Evolutionary conservation across 2,329 filamentous ascomycete genomes (phyloP).

Genomic region (Trichoderma simmonsii): DNA sequence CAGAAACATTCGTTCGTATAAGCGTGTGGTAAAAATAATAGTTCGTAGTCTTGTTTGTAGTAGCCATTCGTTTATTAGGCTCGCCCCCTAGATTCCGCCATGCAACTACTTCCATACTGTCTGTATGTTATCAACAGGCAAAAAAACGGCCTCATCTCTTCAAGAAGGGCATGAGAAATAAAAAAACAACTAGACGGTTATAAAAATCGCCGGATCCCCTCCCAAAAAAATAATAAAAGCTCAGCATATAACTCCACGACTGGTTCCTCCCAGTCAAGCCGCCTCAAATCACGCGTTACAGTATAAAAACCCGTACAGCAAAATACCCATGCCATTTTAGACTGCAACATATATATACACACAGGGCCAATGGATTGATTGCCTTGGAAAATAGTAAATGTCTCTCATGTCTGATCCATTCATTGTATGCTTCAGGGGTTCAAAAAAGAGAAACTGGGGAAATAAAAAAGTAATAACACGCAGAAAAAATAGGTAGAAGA

Average conservation of each 20-base stretch:
- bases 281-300: neutral
- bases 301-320: neutral
- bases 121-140: neutral
- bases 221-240: neutral
- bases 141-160: neutral
- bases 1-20: neutral
- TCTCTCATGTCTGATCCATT: neutral
- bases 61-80: conserved; percentile 1
- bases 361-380: neutral
- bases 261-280: neutral
- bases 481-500: neutral
- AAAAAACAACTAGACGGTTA: neutral
- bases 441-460: neutral
- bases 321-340: neutral
- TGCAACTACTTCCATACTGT: neutral
- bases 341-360: neutral
- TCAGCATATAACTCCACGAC: conserved; percentile 5
- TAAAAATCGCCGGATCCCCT: neutral
- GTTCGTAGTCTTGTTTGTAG: neutral
- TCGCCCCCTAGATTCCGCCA: neutral
- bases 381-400: neutral
- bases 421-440: neutral
- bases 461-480: neutral
- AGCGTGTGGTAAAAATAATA: neutral
- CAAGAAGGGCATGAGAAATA: neutral